Conservation (phyloP, 768 basidiomycete genomes). For the Cytidiella melzeri region DNA sequence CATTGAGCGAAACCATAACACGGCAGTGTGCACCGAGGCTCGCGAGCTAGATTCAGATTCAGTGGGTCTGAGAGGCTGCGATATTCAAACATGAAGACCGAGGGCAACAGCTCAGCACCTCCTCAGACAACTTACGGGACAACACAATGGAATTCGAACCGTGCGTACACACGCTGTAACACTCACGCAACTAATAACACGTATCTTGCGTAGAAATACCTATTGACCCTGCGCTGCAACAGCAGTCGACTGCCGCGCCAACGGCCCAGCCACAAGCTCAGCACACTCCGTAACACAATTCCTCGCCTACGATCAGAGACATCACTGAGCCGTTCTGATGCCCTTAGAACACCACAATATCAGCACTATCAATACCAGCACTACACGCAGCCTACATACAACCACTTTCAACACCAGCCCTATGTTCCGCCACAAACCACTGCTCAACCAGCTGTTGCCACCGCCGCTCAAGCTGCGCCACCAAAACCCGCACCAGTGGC, state of each 20-base stretch:
- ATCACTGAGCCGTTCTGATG: too few species aligned
- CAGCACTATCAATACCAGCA: slow-evolving; percentile 1
- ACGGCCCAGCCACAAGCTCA: not conserved
- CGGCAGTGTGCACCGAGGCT: too few species aligned
- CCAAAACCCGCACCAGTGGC: slow-evolving; percentile 9
- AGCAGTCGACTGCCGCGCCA: slow-evolving; percentile 30
- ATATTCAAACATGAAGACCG: slow-evolving; percentile 46
- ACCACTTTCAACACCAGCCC: not conserved
- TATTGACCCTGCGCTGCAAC: slow-evolving; percentile 64
- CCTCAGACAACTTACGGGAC: slow-evolving; percentile 29
- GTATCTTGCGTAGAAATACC: slow-evolving; percentile 39
- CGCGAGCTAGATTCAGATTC: too few species aligned
- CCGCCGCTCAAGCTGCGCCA: slow-evolving; percentile 7
- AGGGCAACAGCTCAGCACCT: slow-evolving; percentile 25
- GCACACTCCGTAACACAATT: slow-evolving; percentile 6
- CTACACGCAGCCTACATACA: slow-evolving; percentile 2
- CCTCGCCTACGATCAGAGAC: too few species aligned
- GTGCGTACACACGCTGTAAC: slow-evolving; percentile 20
- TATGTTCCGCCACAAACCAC: slow-evolving; percentile 11
- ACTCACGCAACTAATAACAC: not conserved
- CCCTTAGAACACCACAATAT: slow-evolving; percentile 5
- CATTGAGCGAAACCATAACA: too few species aligned
- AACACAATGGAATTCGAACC: slow-evolving; percentile 34
- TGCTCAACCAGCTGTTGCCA: slow-evolving; percentile 9
- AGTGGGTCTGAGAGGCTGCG: too few species aligned